Evolutionary conservation across 1,139 yeast species (phyloP), one percentile per base, ranked within the genome.

Genomic region (Lodderomyces parapsilosis): DNA sequence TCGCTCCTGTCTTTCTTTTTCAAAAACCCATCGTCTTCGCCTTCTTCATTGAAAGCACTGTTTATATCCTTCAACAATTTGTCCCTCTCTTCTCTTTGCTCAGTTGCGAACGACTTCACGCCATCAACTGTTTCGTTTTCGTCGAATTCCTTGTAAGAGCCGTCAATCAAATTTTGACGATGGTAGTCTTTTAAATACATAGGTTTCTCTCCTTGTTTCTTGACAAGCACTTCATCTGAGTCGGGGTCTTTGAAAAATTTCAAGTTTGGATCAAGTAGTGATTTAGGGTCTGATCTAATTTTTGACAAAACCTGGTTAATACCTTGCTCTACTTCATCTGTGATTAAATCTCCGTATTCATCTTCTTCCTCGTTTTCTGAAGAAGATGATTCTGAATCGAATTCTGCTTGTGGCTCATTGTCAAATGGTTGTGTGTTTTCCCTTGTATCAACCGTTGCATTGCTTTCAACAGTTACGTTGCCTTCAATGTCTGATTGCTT

Each of bases 171-270:
- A 52, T 81, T 85, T 80, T 81, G 79, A 60, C 99, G 76, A 59
- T 93, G 98, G 59, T 91, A 93, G 60, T 94, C 99, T 56, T 90
- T 89, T 61, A 94, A 76, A 58, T 83, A 89, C 50, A 93, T 71
- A 4, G 98, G 97, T 61, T 89, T 89, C 20, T 83, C 82, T 40
- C 71, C 70, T 44, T 74, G 73, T 11, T 49, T 53, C 35, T 53
- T 38, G 28, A 49, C 44, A 10, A 41, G 46, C 41, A 48, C 40
- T 2, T 50, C 65, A 10, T 67, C 71, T 4, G 67, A 68, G 27
- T 73, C 82, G 2, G 82, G 74, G 22, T 83, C 86, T 10, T 81
- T 81, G 60, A 87, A 93, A 58, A 91, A 93, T 56, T 75, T 79
- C 6, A 77, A 80, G 15, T 75, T 68, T 15, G 83, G 82, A 59